Percentiles rank a stretch among this genome's conserved stretches.
These are phyloP conservation scores for Zalaria sp. DNA, from an alignment of 2,329 filamentous ascomycete species.

Conservation along the genomic window DNA sequence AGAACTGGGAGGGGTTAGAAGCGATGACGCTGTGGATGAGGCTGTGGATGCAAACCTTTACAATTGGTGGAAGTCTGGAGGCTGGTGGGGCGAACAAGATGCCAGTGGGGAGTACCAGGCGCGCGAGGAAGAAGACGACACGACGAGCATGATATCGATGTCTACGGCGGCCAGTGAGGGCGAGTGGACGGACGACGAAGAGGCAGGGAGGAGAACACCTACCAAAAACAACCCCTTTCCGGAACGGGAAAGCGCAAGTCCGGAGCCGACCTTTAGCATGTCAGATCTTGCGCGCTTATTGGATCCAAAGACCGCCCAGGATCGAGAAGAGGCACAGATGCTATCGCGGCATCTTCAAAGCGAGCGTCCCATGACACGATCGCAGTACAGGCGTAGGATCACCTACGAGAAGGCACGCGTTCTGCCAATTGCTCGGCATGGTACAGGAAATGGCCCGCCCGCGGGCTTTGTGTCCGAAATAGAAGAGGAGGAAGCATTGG, in stretches of 20 bases:
- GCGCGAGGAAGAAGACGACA: constrained; percentile 43
- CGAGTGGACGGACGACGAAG: constrained; percentile 29
- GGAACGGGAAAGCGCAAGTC: constrained; percentile 37
- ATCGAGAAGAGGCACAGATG: constrained; percentile 66
- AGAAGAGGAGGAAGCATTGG: constrained; percentile 45
- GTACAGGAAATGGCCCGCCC: constrained; percentile 17
- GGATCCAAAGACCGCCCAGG: constrained; percentile 62
- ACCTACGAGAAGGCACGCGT: constrained; percentile 58
- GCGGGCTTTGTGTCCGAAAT: constrained; percentile 27
- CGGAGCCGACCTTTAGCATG: constrained; percentile 50
- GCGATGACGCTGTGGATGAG: constrained; percentile 40
- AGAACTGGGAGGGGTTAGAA: constrained; percentile 9
- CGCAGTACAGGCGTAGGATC: constrained; percentile 54
- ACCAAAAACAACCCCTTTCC: constrained; percentile 49
- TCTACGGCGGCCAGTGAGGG: constrained; percentile 32
- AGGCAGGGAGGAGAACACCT: constrained; percentile 52
- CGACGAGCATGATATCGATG: constrained; percentile 66
- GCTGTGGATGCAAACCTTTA: constrained; percentile 65
- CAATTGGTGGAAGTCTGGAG: constrained; percentile 68
- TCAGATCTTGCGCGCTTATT: constrained; percentile 65
- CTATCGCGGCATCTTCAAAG: constrained; percentile 67
- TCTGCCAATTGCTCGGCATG: constrained; percentile 27
- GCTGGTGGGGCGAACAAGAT: constrained; percentile 75
- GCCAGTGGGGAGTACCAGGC: constrained; percentile 65
- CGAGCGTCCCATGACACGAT: constrained; percentile 64